These are phyloP conservation scores for Talinum fruticosum DNA, from an alignment of 148 eudicot species.

Conservation along the genomic window DNA sequence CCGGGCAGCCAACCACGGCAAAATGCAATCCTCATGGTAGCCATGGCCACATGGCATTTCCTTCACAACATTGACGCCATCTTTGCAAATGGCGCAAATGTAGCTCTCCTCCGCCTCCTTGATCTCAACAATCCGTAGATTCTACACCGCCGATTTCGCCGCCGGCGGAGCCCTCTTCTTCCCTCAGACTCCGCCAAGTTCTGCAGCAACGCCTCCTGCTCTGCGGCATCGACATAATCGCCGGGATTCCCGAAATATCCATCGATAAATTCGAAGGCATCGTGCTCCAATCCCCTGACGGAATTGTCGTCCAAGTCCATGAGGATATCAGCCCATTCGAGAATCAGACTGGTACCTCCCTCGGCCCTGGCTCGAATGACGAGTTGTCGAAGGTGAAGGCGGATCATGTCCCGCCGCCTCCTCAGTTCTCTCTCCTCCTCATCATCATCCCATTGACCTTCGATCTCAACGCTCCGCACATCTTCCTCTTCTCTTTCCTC, in stretches of 20 bases:
- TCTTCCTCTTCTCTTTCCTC: constrained; percentile 24
- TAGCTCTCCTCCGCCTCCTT: constrained; percentile 26
- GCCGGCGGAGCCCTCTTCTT: constrained; percentile 88
- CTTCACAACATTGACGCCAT: constrained; percentile 49
- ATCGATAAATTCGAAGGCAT: constrained; percentile 43
- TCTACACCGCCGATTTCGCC: constrained; percentile 47
- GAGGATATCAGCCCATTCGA: constrained; percentile 83
- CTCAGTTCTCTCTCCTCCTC: constrained; percentile 34
- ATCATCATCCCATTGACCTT: constrained; percentile 23
- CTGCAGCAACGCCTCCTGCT: constrained; percentile 71
- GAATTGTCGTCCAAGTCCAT: constrained; percentile 89
- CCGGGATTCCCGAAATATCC: constrained; percentile 67
- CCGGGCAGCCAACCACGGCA: constrained; percentile 77
- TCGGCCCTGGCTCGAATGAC: constrained; percentile 43
- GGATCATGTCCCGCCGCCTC: constrained; percentile 46
- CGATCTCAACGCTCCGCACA: constrained; percentile 33
- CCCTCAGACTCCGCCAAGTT: constrained; percentile 76
- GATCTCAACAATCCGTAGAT: constrained; percentile 36
- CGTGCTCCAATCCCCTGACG: constrained; percentile 58
- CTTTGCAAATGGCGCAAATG: constrained; percentile 74
- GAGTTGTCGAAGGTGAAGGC: constrained; percentile 54
- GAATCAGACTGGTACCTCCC: constrained; percentile 58
- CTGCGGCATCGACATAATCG: constrained; percentile 81
- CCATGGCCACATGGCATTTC: constrained; percentile 83
- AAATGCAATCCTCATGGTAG: constrained; percentile 79